Base-by-base conservation (phyloP, 768 basidiomycete species). In the Trametes coccinea region DNA sequence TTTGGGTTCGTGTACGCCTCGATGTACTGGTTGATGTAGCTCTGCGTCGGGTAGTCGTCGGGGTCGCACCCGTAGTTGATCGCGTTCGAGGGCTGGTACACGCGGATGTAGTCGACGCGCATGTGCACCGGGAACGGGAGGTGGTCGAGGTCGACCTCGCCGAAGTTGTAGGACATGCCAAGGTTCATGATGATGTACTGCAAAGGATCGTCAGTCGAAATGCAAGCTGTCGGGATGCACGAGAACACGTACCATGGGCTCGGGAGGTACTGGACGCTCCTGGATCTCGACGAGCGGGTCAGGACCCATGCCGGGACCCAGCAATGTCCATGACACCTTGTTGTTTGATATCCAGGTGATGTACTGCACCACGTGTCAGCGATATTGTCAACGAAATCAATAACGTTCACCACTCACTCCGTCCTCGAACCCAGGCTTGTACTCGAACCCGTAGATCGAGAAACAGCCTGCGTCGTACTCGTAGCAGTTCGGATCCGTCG, bases 31-130 rank as follows among this genome's bases (percentile, higher is more conserved):
- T 88, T 76, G 72, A 96, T 98, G 72, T 98, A 98, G 11, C 81
- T 80, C 52, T 81, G 74, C 0, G 96, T 98, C 0, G 96, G 95
- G 72, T 83, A 89, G 46, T 84, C 82, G 47, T 75, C 69, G 11
- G 95, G 95, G 70, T 91, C 87, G 70, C 95, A 98, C 14, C 95
- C 94, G 53, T 93, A 80, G 71, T 94, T 95, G 59, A 84, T 79
- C 33, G 80, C 71, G 63, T 84, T 73, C 69, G 81, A 77, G 2
- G 84, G 84, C 71, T 97, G 95, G 74, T 97, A 98, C 7, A 98
- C 91, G 27, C 95, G 85, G 56, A 98, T 85, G 77, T 89, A 97
- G 71, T 97, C 93, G 44, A 96, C 78, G 50, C 77, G 79, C 91
- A 97, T 87, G 72, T 77, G 72, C 59, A 75, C 70, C 7, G 94